Percentiles rank a stretch among this genome's conserved stretches.
These are phyloP conservation scores for Bullera alba DNA, from an alignment of 768 basidiomycete species.

Conservation along the genomic window DNA sequence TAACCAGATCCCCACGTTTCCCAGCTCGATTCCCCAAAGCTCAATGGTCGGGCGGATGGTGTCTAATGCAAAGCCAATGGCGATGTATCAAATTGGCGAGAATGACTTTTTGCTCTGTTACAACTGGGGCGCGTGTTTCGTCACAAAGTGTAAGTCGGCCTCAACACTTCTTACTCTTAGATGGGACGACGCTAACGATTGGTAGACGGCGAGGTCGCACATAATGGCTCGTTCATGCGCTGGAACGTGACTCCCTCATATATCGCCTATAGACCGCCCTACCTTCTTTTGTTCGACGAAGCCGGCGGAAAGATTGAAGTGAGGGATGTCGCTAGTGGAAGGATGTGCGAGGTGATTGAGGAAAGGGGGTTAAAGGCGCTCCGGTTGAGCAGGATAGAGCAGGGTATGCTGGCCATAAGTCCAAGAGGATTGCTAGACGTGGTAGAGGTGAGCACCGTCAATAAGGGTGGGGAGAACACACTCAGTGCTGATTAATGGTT, in stretches of 20 bases:
- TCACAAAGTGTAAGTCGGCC: constrained; percentile 38
- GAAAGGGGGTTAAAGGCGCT: constrained; percentile 24
- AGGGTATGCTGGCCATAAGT: constrained; percentile 18
- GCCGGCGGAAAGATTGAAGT: constrained; percentile 24
- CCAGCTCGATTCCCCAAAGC: constrained; percentile 6
- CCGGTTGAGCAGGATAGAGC: constrained; percentile 13
- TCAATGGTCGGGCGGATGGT: constrained; percentile 23
- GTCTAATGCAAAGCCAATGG: constrained; percentile 17
- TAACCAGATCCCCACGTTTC: constrained; percentile 26
- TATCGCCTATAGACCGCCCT: constrained; percentile 21
- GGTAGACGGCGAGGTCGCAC: constrained; percentile 31
- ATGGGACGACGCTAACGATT: constrained; percentile 2
- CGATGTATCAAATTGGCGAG: constrained; percentile 39
- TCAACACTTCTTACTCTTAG: background rate
- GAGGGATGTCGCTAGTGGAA: constrained; percentile 23
- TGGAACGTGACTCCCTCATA: constrained; percentile 38
- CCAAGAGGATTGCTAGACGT: constrained; percentile 25
- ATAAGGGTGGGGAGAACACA: no score
- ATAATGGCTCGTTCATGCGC: constrained; percentile 22
- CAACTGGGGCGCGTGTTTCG: constrained; percentile 36
- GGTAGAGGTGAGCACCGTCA: constrained; percentile 39
- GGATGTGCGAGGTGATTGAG: constrained; percentile 32
- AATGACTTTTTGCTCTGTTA: constrained; percentile 39
- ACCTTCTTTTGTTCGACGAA: constrained; percentile 34
- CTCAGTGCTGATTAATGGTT: no score